Base-by-base conservation (phyloP, 73 alveolate genomes). In the Paramecium caudatum region DNA sequence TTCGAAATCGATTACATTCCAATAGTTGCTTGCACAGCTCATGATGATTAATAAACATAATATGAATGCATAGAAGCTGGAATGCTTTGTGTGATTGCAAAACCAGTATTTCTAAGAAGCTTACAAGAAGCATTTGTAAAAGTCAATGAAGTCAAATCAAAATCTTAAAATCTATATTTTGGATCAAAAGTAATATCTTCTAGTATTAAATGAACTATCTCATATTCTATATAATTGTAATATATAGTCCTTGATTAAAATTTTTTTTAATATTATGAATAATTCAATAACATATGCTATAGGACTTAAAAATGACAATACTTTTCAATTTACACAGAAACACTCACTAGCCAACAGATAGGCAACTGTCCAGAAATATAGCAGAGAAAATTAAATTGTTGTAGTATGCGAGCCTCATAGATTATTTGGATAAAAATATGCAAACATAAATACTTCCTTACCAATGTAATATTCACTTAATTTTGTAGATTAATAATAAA, bases 11-110 rank as follows among this genome's bases (percentile, higher is more conserved):
- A 23, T 16, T 12, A 8, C 15, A 74, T 74, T 5, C 88, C 88
- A 16, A 74, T 74, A 17, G 65, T 74, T 19, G 88, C 55, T 4
- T 74, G 88, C 21, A 74, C 88, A 4, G 88, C 88, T 6, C 88
- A 74, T 74, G 88, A 74, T 37, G 88, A 74, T 43, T 39, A 41
- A 12, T 34, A 74, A 41, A 74, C 88, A 0, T 46, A 74, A 12
- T n/a, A 74, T 5, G 39, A 23, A 41, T 74, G 88, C 32, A 5
- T 12, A 41, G 65, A 8, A 3, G 88, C 65, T 13, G 88, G 88
- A 4, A 74, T 74, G 88, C 13, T 74, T 8, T 19, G 47, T 19
- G 55, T 74, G 2, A 39, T 74, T 74, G 30, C 88, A 10, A 74
- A 74, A 74, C 88, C 88, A 1, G 88, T 74, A 4, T 45, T 74